A percentile compares a stretch with the other conserved stretches of the same genome.
Conservation (phyloP, 2,329 filamentous ascomycete species). For the Fusarium coffeatum region DNA sequence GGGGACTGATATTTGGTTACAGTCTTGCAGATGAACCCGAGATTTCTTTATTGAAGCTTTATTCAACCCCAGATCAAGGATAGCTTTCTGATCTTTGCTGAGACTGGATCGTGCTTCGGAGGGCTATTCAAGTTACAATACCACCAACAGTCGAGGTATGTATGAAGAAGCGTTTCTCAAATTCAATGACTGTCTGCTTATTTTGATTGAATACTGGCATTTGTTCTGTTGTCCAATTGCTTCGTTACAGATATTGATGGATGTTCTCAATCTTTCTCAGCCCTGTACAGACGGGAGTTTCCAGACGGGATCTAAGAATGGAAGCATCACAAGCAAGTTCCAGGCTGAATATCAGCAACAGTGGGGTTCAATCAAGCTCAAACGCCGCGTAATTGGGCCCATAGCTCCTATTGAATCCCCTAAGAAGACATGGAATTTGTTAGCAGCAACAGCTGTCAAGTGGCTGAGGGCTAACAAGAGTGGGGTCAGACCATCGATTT, state of each 20-base stretch:
- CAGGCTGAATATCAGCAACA: not conserved
- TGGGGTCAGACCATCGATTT: slow-evolving; percentile 22
- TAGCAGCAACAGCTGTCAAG: slow-evolving; percentile 38
- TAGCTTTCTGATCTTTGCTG: not conserved
- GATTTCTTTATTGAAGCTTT: slow-evolving; percentile 1
- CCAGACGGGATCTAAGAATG: not conserved
- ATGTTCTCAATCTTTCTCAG: not conserved
- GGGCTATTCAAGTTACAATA: not conserved
- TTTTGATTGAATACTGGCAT: not conserved
- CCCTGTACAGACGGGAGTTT: not conserved
- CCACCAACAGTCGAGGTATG: not conserved
- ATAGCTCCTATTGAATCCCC: slow-evolving; percentile 2
- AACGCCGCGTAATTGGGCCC: slow-evolving; percentile 19
- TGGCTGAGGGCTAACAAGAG: slow-evolving; percentile 35
- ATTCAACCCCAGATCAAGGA: slow-evolving; percentile 17
- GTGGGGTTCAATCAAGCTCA: slow-evolving; percentile 10
- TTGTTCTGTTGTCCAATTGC: not conserved
- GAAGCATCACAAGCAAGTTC: not conserved
- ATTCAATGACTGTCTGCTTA: too few species aligned
- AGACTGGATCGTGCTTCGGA: not conserved
- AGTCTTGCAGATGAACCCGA: not conserved
- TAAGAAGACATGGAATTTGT: slow-evolving; percentile 20
- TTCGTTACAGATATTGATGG: not conserved
- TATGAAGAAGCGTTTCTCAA: not conserved
- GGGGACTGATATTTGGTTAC: not conserved